Base-by-base conservation (phyloP, 2,329 filamentous ascomycete genomes). In the Arthrobotrys conoides region DNA sequence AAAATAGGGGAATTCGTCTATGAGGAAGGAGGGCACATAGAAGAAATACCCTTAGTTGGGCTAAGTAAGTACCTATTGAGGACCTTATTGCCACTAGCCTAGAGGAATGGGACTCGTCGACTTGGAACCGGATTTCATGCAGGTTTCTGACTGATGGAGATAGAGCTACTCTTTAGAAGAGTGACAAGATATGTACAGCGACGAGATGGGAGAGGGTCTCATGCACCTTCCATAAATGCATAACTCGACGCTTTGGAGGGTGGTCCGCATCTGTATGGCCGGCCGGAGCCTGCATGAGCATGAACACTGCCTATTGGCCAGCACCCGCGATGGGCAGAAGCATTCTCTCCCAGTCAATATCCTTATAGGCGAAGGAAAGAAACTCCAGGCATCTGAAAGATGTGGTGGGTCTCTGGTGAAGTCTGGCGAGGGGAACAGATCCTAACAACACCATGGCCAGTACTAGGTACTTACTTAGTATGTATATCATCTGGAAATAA, bases 341-440 rank as follows among this genome's bases (percentile, higher is more conserved):
- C 49, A 61, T 24, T 65, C 51, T 18, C 59, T 76, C 73, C 73
- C 73, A 71, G 66, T 61, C 33, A 36, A 67, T 59, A 77, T 77
- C 59, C 51, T 71, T 67, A 57, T 55, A 77, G 73, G 73, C 73
- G 73, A 77, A 63, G 16, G 48, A 38, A 44, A 77, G 73, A 77
- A 77, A 77, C 66, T 77, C 67, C 41, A 67, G 59, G 46, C 71
- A 24, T 61, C 22, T 72, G 69, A 63, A 46, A 46, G 49, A 67
- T 57, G 64, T 67, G 63, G 61, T 51, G 44, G 44, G 44, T 46
- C 44, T 59, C 16, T 14, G 30, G 51, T 30, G 12, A 14, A 33
- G 65, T 59, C 65, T 53, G 30, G 36, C 38, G 65, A 69, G 53
- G 51, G 38, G 41, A 9, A 20, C 44, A 46, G 44, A 20, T 46